Conservation (phyloP, 1,284 basidiomycete species). For the Fereydounia khargensis region DNA sequence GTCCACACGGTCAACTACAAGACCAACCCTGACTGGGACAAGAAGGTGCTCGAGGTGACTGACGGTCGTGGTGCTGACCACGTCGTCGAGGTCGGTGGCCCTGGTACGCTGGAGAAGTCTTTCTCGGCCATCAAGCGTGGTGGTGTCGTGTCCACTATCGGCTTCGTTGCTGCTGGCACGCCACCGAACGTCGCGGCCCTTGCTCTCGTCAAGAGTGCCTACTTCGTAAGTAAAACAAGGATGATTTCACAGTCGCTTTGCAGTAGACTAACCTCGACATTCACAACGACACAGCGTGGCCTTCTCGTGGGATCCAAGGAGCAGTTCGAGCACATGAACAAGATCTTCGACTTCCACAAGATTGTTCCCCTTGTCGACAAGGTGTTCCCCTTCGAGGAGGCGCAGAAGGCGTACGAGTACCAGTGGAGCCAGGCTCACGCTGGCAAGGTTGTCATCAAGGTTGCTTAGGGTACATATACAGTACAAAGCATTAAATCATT, state of each 20-base stretch:
- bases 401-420: constrained; percentile 61
- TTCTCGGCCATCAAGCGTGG: constrained; percentile 60
- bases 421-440: constrained; percentile 54
- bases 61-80: constrained; percentile 63
- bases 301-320: constrained; percentile 57
- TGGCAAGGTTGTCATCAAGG: constrained; percentile 41
- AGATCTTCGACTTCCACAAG: constrained; percentile 59
- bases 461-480: too few relatives aligned
- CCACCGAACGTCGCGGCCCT: constrained; percentile 19
- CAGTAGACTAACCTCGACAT: too few relatives aligned
- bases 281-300: constrained; percentile 51
- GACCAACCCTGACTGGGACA: constrained; percentile 64
- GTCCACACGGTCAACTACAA: constrained; percentile 62
- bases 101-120: constrained; percentile 62
- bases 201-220: constrained; percentile 16
- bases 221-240: constrained; percentile 7
- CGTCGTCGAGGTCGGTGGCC: constrained; percentile 65
- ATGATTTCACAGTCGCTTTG: too few relatives aligned
- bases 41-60: constrained; percentile 63
- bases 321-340: constrained; percentile 62
- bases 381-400: constrained; percentile 63
- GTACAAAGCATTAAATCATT: too few relatives aligned
- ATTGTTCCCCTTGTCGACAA: constrained; percentile 66
- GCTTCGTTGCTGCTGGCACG: constrained; percentile 58
- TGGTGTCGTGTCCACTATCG: constrained; percentile 64